Percentiles rank a stretch among this genome's conserved stretches.
Conservation (phyloP, 2,329 filamentous ascomycete genomes). For the Talaromyces sp. region DNA sequence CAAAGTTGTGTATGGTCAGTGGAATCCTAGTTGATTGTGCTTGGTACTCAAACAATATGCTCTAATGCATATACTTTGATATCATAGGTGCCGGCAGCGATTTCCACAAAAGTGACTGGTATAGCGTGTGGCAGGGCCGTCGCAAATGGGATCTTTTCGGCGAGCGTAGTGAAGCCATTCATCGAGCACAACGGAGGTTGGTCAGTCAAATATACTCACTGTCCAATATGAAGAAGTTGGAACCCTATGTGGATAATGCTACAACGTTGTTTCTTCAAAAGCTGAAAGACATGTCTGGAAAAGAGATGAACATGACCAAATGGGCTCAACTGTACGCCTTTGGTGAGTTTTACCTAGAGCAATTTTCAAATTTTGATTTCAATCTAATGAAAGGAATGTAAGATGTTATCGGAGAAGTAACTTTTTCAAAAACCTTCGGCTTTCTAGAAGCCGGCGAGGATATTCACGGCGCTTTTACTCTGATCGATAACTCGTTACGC, state of each 20-base stretch:
- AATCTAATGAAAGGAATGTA: not conserved
- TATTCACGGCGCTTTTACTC: conserved; percentile 30
- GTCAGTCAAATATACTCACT: conserved; percentile 37
- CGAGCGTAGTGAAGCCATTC: conserved; percentile 36
- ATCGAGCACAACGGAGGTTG: conserved; percentile 33
- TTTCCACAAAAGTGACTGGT: conserved; percentile 43
- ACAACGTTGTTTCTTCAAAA: conserved; percentile 33
- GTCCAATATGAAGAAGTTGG: conserved; percentile 38
- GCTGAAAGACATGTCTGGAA: conserved; percentile 25
- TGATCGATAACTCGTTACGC: conserved; percentile 31
- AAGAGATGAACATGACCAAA: conserved; percentile 2
- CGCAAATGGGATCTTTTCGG: conserved; percentile 41
- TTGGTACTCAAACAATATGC: not conserved
- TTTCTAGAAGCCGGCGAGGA: conserved; percentile 35
- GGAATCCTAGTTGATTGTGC: not conserved
- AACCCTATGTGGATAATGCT: conserved; percentile 40
- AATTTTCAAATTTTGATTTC: too few species aligned
- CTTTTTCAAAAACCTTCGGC: conserved; percentile 37
- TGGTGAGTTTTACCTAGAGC: not conserved
- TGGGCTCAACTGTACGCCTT: conserved; percentile 15
- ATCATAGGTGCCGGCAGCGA: conserved; percentile 35
- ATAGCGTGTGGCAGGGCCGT: conserved; percentile 39
- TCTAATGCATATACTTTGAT: not conserved
- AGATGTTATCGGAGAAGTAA: conserved; percentile 45
- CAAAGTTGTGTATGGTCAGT: conserved; percentile 20